Percentiles rank a stretch among this genome's conserved stretches.
Evolutionary conservation across 2,329 filamentous ascomycete genomes (phyloP).

Genomic region (Phoma sp.): DNA sequence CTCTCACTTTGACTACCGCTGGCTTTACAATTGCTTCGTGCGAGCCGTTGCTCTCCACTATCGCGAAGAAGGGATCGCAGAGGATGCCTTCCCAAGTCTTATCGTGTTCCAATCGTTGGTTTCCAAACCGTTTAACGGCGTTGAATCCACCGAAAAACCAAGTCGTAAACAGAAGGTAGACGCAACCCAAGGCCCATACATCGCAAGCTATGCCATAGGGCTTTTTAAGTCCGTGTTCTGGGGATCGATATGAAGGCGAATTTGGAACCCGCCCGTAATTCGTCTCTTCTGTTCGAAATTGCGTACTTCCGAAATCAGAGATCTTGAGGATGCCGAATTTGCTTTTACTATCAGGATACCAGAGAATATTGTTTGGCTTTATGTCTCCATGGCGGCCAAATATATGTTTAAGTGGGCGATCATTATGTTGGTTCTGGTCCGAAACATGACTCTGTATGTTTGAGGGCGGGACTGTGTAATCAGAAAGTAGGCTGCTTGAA

Average conservation of each 20-base stretch:
- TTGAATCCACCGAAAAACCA: constrained; percentile 28
- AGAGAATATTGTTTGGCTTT: constrained; percentile 50
- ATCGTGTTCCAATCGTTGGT: neutral
- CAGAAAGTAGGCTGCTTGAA: no score
- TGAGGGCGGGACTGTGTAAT: neutral
- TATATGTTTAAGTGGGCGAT: neutral
- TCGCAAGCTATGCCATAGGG: constrained; percentile 44
- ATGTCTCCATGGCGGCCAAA: constrained; percentile 45
- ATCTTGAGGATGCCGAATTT: constrained; percentile 34
- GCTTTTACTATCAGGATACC: constrained; percentile 21
- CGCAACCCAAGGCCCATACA: constrained; percentile 42
- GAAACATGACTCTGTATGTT: no score
- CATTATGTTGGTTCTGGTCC: no score
- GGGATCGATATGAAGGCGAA: neutral
- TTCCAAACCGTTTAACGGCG: neutral
- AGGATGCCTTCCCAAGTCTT: no score
- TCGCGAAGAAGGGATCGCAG: no score
- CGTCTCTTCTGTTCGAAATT: constrained; percentile 6
- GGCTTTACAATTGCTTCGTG: no score
- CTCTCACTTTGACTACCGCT: no score
- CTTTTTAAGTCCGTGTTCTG: constrained; percentile 43
- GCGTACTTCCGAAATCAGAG: constrained; percentile 41
- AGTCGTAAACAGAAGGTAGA: constrained; percentile 38
- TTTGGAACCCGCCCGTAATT: constrained; percentile 25
- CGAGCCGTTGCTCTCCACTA: no score